Evolutionary conservation across 306 rosid species (phyloP), one percentile per base, ranked within the genome.

Genomic region (Canavalia ensiformis): DNA sequence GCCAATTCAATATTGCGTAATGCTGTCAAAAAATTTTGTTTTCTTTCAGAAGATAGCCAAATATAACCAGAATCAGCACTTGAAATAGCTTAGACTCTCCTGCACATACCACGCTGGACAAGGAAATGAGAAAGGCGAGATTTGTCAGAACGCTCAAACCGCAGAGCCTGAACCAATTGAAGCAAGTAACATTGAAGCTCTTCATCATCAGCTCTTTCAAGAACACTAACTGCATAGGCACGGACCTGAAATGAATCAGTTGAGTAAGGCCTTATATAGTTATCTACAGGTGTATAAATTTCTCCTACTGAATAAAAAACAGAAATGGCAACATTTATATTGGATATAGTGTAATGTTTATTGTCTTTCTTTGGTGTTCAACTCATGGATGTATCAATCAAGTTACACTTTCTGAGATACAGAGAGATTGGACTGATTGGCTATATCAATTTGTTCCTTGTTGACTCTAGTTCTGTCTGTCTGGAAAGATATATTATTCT

Each of bases 171-270:
- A 88, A 95, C 99, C 86, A 93, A 88, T 77, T 93, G 99, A 88
- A 95, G 99, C 81, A 93, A 78, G 91, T 95, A 95, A 85, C 99
- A 95, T 29, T 90, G 96, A 52, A 95, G 99, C 88, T 95, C 99
- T 82, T 93, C 98, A 79, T 93, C 98, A 62, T 95, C 99, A 81
- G 99, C 99, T 88, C 97, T 93, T 88, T 90, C 96, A 87, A 95
- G 99, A 80, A 95, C 94, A 78, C 98, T 91, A 85, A 95, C 99
- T 49, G 99, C 99, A 90, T 95, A 95, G 60, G 98, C 99, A 84
- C 99, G 98, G 72, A 95, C 99, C 99, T 95, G 88, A 78, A 66
- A 87, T 72, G 54, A 34, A 31, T 72, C 29, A 74, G 57, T 67
- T 66, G 31, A 60, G 45, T 39, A 69, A 60, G 66, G 44, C 80